Evolutionary conservation across 352 stramenopile genomes (phyloP).

Genomic region (Elongisporangium undulatum): DNA sequence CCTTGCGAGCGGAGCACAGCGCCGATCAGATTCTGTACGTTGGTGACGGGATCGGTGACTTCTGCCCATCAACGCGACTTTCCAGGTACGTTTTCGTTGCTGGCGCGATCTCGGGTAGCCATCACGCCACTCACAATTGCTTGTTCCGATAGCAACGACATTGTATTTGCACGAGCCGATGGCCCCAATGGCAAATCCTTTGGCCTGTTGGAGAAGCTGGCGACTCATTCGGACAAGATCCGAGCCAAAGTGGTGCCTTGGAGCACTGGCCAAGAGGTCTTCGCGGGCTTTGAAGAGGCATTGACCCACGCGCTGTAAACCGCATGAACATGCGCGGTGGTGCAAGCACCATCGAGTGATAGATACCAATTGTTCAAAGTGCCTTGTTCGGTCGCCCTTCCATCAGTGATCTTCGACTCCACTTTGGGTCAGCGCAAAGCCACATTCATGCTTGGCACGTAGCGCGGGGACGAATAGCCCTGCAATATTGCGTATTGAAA

Average conservation of each 20-base stretch:
- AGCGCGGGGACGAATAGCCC: conserved; percentile 55
- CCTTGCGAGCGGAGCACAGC: conserved; percentile 19
- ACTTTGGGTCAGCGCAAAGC: conserved; percentile 75
- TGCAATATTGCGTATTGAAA: conserved; percentile 51
- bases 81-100: conserved; percentile 30
- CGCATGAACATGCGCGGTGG: background rate
- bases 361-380: background rate
- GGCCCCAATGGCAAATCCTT: conserved; percentile 42
- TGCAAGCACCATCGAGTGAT: background rate
- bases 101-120: background rate
- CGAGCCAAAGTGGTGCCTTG: conserved; percentile 46
- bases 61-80: conserved; percentile 50
- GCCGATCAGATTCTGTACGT: conserved; percentile 66
- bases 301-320: background rate
- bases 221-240: conserved; percentile 23
- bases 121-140: background rate
- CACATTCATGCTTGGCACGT: conserved; percentile 59
- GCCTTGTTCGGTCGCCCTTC: conserved; percentile 25
- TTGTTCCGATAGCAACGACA: conserved; percentile 27
- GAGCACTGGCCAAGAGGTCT: conserved; percentile 62
- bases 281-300: conserved; percentile 31
- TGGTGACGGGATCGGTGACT: conserved; percentile 68
- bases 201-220: conserved; percentile 48
- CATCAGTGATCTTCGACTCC: conserved; percentile 74
- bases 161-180: conserved; percentile 59